Percentiles rank a stretch among this genome's conserved stretches.
Conservation (phyloP, 1,284 basidiomycete species). For the Fomitopsis pinicola region DNA sequence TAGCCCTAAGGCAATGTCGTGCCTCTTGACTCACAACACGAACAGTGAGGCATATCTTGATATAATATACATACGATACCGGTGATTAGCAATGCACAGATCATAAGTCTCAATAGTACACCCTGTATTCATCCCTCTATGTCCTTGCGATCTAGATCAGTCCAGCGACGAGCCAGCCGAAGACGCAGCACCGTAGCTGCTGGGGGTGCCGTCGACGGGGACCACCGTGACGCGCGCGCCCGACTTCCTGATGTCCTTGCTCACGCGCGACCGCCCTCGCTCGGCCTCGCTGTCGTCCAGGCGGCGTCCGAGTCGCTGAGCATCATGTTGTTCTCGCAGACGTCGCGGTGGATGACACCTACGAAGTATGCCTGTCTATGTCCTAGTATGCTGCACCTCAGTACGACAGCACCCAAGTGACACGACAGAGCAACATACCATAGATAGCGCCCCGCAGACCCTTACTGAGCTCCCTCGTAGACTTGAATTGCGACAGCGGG, state of each 20-base stretch:
- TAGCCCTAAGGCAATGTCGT: too few species aligned
- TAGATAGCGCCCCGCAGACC: not conserved
- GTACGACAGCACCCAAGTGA: too few species aligned
- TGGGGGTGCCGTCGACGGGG: not conserved
- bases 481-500: not conserved
- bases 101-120: too few species aligned
- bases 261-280: constrained; percentile 31
- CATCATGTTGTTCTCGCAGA: not conserved
- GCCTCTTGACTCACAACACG: too few species aligned
- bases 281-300: constrained; percentile 22
- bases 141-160: too few species aligned
- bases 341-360: not conserved
- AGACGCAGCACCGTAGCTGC: too few species aligned
- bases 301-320: not conserved
- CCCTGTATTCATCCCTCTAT: too few species aligned
- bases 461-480: not conserved
- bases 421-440: not conserved
- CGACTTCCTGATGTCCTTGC: constrained; percentile 30
- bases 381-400: not conserved
- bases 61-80: too few species aligned
- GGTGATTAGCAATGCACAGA: too few species aligned
- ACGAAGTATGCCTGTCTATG: not conserved
- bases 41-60: too few species aligned
- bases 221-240: not conserved
- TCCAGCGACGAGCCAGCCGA: too few species aligned